A percentile compares a stretch with the other conserved stretches of the same genome.
These are phyloP conservation scores for Lichtheimia hyalospora DNA, from an alignment of 371 early-diverging fungal genomes.

Conservation along the genomic window DNA sequence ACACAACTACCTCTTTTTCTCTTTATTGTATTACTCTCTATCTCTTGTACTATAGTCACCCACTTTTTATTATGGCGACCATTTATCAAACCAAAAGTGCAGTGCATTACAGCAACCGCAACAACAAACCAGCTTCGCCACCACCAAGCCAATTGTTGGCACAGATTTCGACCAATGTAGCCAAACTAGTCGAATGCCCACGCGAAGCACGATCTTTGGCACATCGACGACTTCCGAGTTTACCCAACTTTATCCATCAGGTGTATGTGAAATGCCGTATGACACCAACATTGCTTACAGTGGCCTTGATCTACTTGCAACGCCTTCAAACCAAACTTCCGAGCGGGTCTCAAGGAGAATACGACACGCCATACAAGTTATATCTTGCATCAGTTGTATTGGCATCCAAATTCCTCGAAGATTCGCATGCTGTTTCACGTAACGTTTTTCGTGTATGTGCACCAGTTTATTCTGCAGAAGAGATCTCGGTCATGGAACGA, in stretches of 20 bases:
- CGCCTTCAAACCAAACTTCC: conserved; percentile 63
- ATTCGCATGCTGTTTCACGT: conserved; percentile 41
- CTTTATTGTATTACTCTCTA: conserved; percentile 3
- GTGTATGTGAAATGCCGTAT: conserved; percentile 40
- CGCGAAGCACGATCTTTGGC: conserved; percentile 11
- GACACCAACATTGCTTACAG: conserved; percentile 51
- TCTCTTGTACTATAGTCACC: conserved; percentile 4
- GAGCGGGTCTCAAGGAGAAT: conserved; percentile 64
- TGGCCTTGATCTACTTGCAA: conserved; percentile 70
- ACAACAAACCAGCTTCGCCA: conserved; percentile 2
- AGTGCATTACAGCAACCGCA: not conserved
- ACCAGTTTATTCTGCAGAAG: conserved; percentile 55
- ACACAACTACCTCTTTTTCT: conserved; percentile 4
- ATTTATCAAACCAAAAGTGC: conserved; percentile 9
- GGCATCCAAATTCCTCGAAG: conserved; percentile 70
- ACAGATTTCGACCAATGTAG: conserved; percentile 14
- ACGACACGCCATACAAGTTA: conserved; percentile 74
- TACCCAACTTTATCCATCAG: conserved; percentile 34
- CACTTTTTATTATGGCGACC: conserved; percentile 11
- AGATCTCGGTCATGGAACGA: conserved; percentile 59
- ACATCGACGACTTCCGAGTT: conserved; percentile 19
- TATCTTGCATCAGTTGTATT: conserved; percentile 71
- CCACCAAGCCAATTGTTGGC: conserved; percentile 11
- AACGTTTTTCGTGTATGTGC: conserved; percentile 33
- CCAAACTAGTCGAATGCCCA: conserved; percentile 16